Evolutionary conservation across 108 stramenopile species (phyloP), one percentile per base, ranked within the genome.

Genomic region (Nannochloropsis salina): DNA sequence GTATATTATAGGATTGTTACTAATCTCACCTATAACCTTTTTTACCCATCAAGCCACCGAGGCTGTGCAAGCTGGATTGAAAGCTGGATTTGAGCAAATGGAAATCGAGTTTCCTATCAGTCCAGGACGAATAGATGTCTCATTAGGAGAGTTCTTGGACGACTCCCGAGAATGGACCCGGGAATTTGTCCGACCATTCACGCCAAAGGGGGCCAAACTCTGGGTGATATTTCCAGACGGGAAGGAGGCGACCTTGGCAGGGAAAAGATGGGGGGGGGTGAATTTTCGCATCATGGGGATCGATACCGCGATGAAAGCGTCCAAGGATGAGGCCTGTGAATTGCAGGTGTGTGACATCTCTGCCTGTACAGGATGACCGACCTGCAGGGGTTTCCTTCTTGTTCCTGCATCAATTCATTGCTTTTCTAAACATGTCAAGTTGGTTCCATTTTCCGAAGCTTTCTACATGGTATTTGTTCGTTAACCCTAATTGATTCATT

Each of bases 31-130:
- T n/a, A 1, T 74, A n/a, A 3, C 61, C 61, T 74, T n/a, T 2
- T n/a, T 6, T 15, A 3, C 61, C 61, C 61, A 74, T 3, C 61
- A 74, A 74, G 61, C 61, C 61, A 74, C n/a, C 15, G 61, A 74
- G 20, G 61, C 61, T 2, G 61, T 74, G 20, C 61, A 74, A 74
- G 61, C 61, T 4, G 61, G 61, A 15, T n/a, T 74, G 4, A 74
- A 8, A 74, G 61, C 15, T n/a, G 61, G 61, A n/a, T n/a, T 74
- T n/a, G 61, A 74, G 41, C 87, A 88, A 80, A 84, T 88, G 41
- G 87, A 88, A 80, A 80, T 88, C 42, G 87, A 88, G 84, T 88
- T 88, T 80, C 87, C 87, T 42, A 83, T 84, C 10, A 84, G 84
- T 6, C 12, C 83, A 80, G 87, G 84, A 22, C 84, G 84, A 84